Percentiles rank a stretch among this genome's conserved stretches.
Conservation (phyloP, 441 rosid species). For the Omphalea diandra region DNA sequence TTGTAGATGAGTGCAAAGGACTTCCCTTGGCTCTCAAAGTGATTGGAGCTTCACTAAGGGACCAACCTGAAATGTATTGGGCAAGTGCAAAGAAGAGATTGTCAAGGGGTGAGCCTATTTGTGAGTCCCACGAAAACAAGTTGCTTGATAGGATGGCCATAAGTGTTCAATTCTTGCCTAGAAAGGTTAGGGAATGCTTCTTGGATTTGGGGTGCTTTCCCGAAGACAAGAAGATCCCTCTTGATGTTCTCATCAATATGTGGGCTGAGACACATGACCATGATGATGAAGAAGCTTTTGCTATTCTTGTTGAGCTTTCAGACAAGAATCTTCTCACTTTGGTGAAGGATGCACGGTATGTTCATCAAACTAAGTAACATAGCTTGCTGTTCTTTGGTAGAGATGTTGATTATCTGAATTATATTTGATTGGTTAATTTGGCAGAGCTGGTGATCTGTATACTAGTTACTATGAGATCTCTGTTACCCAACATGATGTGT, state of each 20-base stretch:
- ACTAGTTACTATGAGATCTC: constrained; percentile 65
- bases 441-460: constrained; percentile 64
- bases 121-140: constrained; percentile 58
- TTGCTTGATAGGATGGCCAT: constrained; percentile 63
- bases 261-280: constrained; percentile 69
- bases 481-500: constrained; percentile 76
- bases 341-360: constrained; percentile 70
- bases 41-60: constrained; percentile 68
- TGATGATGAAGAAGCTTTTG: constrained; percentile 55
- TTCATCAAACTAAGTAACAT: not conserved
- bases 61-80: constrained; percentile 62
- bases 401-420: constrained; percentile 7
- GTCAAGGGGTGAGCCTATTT: constrained; percentile 62
- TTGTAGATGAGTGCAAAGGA: constrained; percentile 75
- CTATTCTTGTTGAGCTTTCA: constrained; percentile 66
- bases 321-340: constrained; percentile 69
- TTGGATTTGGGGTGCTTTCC: constrained; percentile 83
- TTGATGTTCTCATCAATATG: constrained; percentile 72
- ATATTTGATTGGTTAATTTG: constrained; percentile 19
- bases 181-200: constrained; percentile 67
- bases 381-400: not conserved
- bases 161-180: constrained; percentile 51
- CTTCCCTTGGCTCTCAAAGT: constrained; percentile 88
- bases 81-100: constrained; percentile 56
- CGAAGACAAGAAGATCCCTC: constrained; percentile 82